Conservation (phyloP, 345 rosid species). For the Populus deltoides region DNA sequence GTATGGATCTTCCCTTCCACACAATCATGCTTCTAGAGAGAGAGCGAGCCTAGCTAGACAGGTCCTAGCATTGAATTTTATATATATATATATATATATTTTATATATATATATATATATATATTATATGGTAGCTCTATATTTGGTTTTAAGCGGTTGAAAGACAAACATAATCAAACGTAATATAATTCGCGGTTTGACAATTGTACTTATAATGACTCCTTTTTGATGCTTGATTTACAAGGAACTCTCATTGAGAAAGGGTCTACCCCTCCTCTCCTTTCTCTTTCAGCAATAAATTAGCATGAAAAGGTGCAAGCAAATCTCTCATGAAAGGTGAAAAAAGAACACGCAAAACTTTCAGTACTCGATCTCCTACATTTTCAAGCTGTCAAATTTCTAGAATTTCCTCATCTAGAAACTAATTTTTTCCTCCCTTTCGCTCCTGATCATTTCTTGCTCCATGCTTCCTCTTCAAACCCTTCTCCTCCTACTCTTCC, state of each 20-base stretch:
- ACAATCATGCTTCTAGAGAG: constrained; percentile 14
- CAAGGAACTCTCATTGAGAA: constrained; percentile 49
- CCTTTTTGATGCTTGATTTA: constrained; percentile 43
- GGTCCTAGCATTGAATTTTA: neutral
- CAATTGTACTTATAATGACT: constrained; percentile 22
- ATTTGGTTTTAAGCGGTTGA: neutral
- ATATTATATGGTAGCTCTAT: neutral
- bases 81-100: neutral
- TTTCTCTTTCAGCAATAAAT: constrained; percentile 23
- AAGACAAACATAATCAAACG: constrained; percentile 33
- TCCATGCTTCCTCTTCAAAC: constrained; percentile 49
- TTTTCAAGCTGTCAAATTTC: constrained; percentile 14
- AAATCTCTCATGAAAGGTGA: constrained; percentile 27
- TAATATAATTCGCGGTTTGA: constrained; percentile 40
- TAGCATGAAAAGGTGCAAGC: constrained; percentile 29
- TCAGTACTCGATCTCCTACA: constrained; percentile 4
- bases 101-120: neutral
- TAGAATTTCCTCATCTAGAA: neutral
- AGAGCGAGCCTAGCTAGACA: neutral
- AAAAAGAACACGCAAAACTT: constrained; percentile 2
- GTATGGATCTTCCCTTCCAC: constrained; percentile 18
- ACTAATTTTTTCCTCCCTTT: neutral
- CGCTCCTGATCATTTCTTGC: constrained; percentile 17
- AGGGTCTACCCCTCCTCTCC: constrained; percentile 29
- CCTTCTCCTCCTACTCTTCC: constrained; percentile 28